Percentiles rank a stretch among this genome's conserved stretches.
Evolutionary conservation across 2,329 filamentous ascomycete genomes (phyloP).

Genomic region (Paramyrothecium sp.): DNA sequence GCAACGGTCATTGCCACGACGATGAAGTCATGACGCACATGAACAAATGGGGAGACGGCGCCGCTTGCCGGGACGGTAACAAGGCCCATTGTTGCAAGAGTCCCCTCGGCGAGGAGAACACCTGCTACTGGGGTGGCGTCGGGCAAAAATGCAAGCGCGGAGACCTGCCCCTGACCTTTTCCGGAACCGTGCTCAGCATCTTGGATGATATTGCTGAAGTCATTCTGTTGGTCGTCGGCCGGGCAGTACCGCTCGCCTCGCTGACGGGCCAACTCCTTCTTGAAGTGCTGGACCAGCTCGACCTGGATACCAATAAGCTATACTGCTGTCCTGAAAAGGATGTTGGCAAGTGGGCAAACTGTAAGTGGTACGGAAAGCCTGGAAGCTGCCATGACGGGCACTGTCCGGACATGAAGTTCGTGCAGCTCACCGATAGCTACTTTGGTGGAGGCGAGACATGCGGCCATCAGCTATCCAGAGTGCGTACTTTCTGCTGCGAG

Average conservation of each 20-base stretch:
- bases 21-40: constrained; percentile 27
- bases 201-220: not conserved
- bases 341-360: constrained; percentile 25
- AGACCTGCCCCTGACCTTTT: constrained; percentile 19
- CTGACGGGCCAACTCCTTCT: not conserved
- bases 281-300: constrained; percentile 8
- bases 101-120: constrained; percentile 14
- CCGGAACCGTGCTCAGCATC: constrained; percentile 13
- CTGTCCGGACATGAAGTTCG: constrained; percentile 20
- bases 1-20: constrained; percentile 30
- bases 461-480: constrained; percentile 14
- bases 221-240: not conserved
- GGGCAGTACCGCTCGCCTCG: constrained; percentile 7
- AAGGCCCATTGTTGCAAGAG: constrained; percentile 27
- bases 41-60: constrained; percentile 23
- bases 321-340: constrained; percentile 26
- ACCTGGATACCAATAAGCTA: constrained; percentile 15
- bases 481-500: constrained; percentile 29
- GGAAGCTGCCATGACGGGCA: constrained; percentile 31
- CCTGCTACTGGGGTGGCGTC: constrained; percentile 20
- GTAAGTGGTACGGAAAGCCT: constrained; percentile 31
- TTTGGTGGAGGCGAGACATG: constrained; percentile 14
- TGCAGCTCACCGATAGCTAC: constrained; percentile 20
- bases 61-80: constrained; percentile 24
- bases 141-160: constrained; percentile 15